Evolutionary conservation across 2,329 filamentous ascomycete genomes (phyloP).

Genomic region (Nothopassalora personata): DNA sequence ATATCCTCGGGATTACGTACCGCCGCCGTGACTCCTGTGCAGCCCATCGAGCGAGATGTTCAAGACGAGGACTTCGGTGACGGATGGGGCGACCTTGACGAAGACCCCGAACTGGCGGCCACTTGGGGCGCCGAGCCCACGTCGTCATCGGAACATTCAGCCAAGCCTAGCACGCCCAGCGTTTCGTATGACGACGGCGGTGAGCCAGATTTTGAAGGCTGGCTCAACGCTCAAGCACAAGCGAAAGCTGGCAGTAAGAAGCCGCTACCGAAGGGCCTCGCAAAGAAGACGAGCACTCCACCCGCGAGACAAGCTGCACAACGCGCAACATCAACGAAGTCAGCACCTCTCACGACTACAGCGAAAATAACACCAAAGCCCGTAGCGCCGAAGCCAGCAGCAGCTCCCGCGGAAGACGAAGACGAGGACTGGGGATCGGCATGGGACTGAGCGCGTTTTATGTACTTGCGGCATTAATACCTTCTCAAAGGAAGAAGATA

Average conservation of each 20-base stretch:
- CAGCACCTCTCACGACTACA: conserved; percentile 25
- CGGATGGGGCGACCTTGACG: conserved; percentile 65
- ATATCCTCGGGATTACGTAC: conserved; percentile 27
- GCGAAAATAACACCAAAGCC: conserved; percentile 2
- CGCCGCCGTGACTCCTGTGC: conserved; percentile 32
- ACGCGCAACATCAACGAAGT: conserved; percentile 17
- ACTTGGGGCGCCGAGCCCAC: conserved; percentile 12
- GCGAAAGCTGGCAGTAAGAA: conserved; percentile 63
- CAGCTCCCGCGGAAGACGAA: conserved; percentile 33
- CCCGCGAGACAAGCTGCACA: conserved; percentile 27
- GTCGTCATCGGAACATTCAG: conserved; percentile 30
- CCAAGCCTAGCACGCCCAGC: conserved; percentile 11
- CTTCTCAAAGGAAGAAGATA: neutral
- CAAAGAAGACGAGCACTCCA: conserved; percentile 50
- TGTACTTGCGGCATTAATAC: neutral
- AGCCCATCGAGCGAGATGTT: conserved; percentile 46
- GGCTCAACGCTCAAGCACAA: conserved; percentile 79
- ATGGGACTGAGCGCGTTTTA: conserved; percentile 25
- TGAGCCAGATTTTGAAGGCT: conserved; percentile 93
- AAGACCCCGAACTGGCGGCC: conserved; percentile 40
- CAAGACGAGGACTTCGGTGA: conserved; percentile 40
- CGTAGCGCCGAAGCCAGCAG: conserved; percentile 9
- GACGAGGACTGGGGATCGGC: conserved; percentile 39
- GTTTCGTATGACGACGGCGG: conserved; percentile 71
- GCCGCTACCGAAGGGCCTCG: conserved; percentile 74